Base-by-base conservation (phyloP, 139 green algal genomes). In the Eudorina sp. region DNA sequence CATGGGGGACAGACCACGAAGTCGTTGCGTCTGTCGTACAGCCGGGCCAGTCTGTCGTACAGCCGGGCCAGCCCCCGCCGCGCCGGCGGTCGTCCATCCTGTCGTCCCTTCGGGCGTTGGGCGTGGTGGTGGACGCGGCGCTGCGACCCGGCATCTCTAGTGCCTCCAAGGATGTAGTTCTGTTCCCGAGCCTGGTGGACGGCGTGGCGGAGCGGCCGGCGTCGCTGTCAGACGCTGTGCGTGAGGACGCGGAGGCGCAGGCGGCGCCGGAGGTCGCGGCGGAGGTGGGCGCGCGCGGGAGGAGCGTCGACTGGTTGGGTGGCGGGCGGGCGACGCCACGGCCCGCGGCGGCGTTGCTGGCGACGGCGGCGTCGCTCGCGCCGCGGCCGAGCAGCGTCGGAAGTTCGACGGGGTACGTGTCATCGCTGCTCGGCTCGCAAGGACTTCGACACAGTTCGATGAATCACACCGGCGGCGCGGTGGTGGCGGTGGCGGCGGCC, bases 101-200 rank as follows among this genome's bases (percentile, higher is more conserved):
- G 34, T 31, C 34, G 34, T 48, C 66, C 66, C 66, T 75, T 14
- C n/a, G 36, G 16, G 66, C 36, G 19, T 34, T 75, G 34, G 66
- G 66, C 16, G 25, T 75, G 66, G 66, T 19, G 16, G 46, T 34
- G 16, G 19, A 75, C 25, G 46, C 66, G n/a, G n/a, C n/a, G n/a
- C n/a, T n/a, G n/a, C n/a, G n/a, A n/a, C n/a, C n/a, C n/a, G n/a
- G n/a, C 31, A 46, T 25, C 7, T 75, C 66, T 9, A 34, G 66
- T 9, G 34, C 34, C 2, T 19, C 66, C 8, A 7, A 34, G 3
- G 66, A 75, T 45, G 38, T 46, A 31, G 46, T 75, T 4, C 6
- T 75, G 66, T 34, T 34, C 21, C 66, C 66, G 34, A 75, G 66
- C 66, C 66, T 75, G 16, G 23, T 75, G 34, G 66, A 75, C 66